Evolutionary conservation across 2,329 filamentous ascomycete species (phyloP), one percentile per base, ranked within the genome.

Genomic region (Gyromitra esculenta): DNA sequence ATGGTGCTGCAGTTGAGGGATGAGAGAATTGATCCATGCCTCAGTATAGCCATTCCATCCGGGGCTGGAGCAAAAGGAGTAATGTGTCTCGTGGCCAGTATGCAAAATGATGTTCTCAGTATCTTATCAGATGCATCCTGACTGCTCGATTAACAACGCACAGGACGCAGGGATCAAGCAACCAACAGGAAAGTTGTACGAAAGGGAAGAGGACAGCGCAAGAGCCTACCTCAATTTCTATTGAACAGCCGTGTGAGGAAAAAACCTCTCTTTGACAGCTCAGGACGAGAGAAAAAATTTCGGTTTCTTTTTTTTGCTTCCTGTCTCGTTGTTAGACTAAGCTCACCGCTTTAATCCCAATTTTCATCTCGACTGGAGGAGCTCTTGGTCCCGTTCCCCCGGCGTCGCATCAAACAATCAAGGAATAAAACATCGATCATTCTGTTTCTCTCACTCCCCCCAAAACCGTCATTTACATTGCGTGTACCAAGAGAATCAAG

Each of bases 51-150:
- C 25, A 31, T 4, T 31, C 25, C 9, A n/a, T 45, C 15, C 13
- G 43, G 15, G 43, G 43, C 2, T 50, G 6, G 45, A 50, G 2
- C 45, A n/a, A 50, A 50, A 50, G 45, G 15, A n/a, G 45, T 50
- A 50, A 50, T 50, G 13, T 50, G 45, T 50, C 45, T 50, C 45
- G 45, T 50, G 45, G n/a, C 15, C 15, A 50, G 45, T 9, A 63
- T 71, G 68, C 57, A 63, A 45, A 18, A 71, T 71, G 68, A 71
- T 63, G 68, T 35, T 31, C 25, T 31, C 25, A 3, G 25, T 52
- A 71, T 71, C 68, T 71, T 64, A 71, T 71, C 68, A 54, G 68
- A 71, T 71, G 45, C 25, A 41, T 35, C 57, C 68, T 35, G 45
- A 41, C 37, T 35, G 62, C 39, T 59, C 31, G 68, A 48, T 64